Evolutionary conservation across 1,284 basidiomycete species (phyloP).

Genomic region (Cystobasidiaceae sp.): DNA sequence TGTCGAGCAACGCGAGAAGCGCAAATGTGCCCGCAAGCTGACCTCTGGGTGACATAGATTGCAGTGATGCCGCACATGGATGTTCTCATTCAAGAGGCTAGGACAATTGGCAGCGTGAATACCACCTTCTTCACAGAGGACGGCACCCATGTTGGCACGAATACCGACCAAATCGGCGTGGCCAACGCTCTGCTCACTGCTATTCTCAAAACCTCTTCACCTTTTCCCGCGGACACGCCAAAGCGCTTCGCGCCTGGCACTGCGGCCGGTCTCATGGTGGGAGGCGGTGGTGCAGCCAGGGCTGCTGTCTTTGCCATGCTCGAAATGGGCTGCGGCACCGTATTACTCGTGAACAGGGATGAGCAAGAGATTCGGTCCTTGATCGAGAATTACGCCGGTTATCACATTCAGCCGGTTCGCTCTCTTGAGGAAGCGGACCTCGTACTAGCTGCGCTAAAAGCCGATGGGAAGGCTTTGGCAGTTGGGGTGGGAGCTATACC

Average conservation of each 20-base stretch:
- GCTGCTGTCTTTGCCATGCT: background rate
- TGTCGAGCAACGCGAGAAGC: background rate
- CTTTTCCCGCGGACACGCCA: background rate
- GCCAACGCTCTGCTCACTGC: background rate
- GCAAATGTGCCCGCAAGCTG: background rate
- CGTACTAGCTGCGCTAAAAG: background rate
- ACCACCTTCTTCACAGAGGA: conserved; percentile 1
- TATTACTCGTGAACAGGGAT: background rate
- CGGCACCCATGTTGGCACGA: background rate
- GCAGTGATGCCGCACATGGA: background rate
- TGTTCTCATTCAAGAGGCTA: background rate
- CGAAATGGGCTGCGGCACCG: background rate
- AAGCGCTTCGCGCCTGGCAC: background rate
- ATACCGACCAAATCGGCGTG: background rate
- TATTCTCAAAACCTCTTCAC: background rate
- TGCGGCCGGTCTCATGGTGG: background rate
- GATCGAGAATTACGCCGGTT: background rate
- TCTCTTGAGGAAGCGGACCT: background rate
- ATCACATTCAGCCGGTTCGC: background rate
- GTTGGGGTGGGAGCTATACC: conserved; percentile 44
- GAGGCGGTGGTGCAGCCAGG: background rate
- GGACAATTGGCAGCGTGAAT: background rate
- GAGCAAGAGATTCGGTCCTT: background rate
- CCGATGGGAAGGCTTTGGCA: background rate
- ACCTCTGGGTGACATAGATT: too few relatives aligned